phyloP scores from a whole-genome alignment of 2,329 filamentous ascomycete genomes.

The Magnaporthales sp. region DNA sequence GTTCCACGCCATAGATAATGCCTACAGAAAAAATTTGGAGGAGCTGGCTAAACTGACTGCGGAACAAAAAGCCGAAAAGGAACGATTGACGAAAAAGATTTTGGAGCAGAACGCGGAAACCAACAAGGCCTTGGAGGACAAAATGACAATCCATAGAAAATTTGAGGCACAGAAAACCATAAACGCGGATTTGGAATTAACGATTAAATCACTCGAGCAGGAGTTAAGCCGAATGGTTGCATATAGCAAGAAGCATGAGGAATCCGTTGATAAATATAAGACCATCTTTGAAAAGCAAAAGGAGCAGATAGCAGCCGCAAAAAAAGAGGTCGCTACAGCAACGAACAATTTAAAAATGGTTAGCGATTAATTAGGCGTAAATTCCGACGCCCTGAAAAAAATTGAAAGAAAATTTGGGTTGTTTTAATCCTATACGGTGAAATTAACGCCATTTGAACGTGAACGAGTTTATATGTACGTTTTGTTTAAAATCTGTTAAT shows the following conservation, averaged over 20 bases:
- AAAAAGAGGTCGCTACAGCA: not conserved
- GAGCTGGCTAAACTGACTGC: not conserved
- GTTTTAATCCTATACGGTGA: not conserved
- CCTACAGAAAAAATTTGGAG: not conserved
- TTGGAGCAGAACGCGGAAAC: not conserved
- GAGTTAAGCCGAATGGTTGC: not conserved
- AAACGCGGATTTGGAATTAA: not conserved
- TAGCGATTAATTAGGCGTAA: not conserved
- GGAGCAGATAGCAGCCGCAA: not conserved
- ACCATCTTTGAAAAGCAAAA: not conserved
- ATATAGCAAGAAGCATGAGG: not conserved
- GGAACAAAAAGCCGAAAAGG: not conserved
- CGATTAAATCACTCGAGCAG: not conserved
- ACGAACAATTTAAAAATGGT: not conserved
- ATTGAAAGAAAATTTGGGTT: not conserved
- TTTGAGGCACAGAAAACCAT: not conserved
- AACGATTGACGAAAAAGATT: not conserved
- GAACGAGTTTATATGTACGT: not conserved
- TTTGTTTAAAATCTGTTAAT: not conserved
- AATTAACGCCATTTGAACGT: not conserved
- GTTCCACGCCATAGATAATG: not conserved
- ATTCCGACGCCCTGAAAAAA: not conserved
- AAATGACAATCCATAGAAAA: not conserved
- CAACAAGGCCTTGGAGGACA: not conserved
- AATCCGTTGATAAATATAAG: not conserved